Percentiles rank a stretch among this genome's conserved stretches.
Evolutionary conservation across 192 early-diverging fungal species (phyloP).

Genomic region (Rhizophlyctis rosea): DNA sequence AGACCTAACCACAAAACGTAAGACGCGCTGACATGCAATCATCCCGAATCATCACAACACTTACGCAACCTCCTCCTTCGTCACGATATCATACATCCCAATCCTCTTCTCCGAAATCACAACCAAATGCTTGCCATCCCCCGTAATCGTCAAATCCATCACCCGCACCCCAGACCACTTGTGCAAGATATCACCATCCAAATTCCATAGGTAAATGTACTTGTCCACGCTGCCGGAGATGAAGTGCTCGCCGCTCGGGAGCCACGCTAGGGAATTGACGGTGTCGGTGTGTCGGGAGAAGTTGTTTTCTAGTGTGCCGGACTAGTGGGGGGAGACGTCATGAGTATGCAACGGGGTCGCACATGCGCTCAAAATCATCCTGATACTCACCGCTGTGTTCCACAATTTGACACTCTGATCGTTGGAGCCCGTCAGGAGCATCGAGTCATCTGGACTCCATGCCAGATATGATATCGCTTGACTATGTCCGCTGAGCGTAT

Average conservation of each 20-base stretch:
- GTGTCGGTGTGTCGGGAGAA: conserved; percentile 71
- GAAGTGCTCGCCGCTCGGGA: conserved; percentile 78
- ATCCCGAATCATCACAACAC: background rate
- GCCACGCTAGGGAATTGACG: conserved; percentile 83
- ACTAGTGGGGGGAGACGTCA: too few relatives aligned
- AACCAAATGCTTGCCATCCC: conserved; percentile 59
- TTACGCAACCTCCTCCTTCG: conserved; percentile 40
- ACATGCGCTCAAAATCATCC: background rate
- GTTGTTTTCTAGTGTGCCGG: conserved; percentile 54
- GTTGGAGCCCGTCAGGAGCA: conserved; percentile 74
- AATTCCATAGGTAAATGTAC: conserved; percentile 64
- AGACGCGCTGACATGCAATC: background rate
- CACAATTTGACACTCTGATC: conserved; percentile 81
- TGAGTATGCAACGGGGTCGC: too few relatives aligned
- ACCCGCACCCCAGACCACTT: conserved; percentile 59
- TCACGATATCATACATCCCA: conserved; percentile 59
- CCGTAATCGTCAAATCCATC: conserved; percentile 60
- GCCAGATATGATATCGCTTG: conserved; percentile 77
- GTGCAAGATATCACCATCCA: conserved; percentile 59
- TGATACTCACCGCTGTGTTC: conserved; percentile 53
- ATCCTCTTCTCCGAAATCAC: conserved; percentile 67
- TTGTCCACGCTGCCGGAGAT: conserved; percentile 85
- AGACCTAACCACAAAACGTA: conserved; percentile 11
- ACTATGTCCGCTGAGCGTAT: conserved; percentile 58
- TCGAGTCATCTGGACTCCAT: conserved; percentile 85